These are phyloP conservation scores for Colletotrichum truncatum DNA, from an alignment of 2,329 filamentous ascomycete species.

Conservation along the genomic window DNA sequence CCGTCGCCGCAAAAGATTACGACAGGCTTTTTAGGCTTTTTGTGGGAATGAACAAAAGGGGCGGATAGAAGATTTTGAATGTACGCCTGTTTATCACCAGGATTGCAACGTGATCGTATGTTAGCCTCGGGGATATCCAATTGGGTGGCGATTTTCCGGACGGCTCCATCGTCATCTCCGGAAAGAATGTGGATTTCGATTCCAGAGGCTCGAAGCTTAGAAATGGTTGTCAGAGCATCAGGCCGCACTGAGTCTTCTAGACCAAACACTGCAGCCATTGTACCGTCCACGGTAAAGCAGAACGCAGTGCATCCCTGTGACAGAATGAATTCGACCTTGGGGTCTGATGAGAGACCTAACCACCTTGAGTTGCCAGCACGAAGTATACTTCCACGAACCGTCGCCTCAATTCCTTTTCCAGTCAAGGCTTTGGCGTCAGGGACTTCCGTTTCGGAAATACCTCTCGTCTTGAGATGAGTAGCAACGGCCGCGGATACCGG, in stretches of 20 bases:
- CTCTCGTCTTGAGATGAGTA: constrained; percentile 44
- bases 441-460: constrained; percentile 32
- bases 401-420: constrained; percentile 57
- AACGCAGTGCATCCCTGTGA: constrained; percentile 52
- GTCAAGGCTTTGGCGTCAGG: constrained; percentile 47
- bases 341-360: constrained; percentile 45
- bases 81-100: constrained; percentile 56
- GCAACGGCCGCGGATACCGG: constrained; percentile 61
- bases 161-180: constrained; percentile 62
- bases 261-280: constrained; percentile 51
- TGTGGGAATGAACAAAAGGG: neutral
- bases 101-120: constrained; percentile 52
- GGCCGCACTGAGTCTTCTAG: constrained; percentile 56
- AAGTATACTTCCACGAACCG: constrained; percentile 38
- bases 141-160: constrained; percentile 47
- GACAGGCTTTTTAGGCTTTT: constrained; percentile 39
- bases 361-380: constrained; percentile 61
- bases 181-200: constrained; percentile 59
- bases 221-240: constrained; percentile 49
- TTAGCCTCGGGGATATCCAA: constrained; percentile 49
- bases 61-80: constrained; percentile 47
- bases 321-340: constrained; percentile 45
- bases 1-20: constrained; percentile 81
- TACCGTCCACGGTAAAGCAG: constrained; percentile 52
- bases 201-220: constrained; percentile 44